Conservation (phyloP, 176 grass and related monocot species). For the Triticum aestivum region DNA sequence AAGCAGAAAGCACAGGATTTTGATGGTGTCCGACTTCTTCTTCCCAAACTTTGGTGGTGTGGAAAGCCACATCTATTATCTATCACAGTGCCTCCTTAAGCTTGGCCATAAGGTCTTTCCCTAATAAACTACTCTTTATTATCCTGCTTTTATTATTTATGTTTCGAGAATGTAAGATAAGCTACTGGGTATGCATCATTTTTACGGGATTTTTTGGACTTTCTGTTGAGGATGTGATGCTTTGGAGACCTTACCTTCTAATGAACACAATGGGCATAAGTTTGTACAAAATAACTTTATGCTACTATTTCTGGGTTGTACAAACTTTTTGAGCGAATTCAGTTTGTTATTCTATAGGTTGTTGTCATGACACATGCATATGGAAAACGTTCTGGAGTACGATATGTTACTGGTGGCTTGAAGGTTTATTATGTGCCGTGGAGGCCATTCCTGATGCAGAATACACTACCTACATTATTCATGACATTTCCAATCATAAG, state of each 20-base stretch:
- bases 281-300: background rate
- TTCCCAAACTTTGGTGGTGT: slow-evolving; percentile 95
- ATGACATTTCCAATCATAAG: slow-evolving; percentile 78
- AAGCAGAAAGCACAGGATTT: slow-evolving; percentile 57
- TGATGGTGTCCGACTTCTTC: slow-evolving; percentile 98
- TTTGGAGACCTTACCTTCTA: background rate
- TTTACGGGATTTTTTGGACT: slow-evolving; percentile 13
- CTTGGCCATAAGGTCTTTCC: slow-evolving; percentile 78
- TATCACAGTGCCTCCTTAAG: slow-evolving; percentile 92
- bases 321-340: background rate
- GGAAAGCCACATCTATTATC: slow-evolving; percentile 93
- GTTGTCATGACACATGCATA: slow-evolving; percentile 97
- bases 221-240: background rate
- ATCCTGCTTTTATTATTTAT: background rate
- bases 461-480: slow-evolving; percentile 85
- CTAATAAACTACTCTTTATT: background rate
- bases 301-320: background rate
- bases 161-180: background rate
- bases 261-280: background rate
- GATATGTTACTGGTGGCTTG: slow-evolving; percentile 81
- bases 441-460: slow-evolving; percentile 94
- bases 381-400: slow-evolving; percentile 84
- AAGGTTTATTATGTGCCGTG: slow-evolving; percentile 97
- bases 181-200: background rate
- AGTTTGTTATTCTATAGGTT: slow-evolving; percentile 48